Base-by-base conservation (phyloP, 106 monocot species). In the Dioscorea zingiberensis region DNA sequence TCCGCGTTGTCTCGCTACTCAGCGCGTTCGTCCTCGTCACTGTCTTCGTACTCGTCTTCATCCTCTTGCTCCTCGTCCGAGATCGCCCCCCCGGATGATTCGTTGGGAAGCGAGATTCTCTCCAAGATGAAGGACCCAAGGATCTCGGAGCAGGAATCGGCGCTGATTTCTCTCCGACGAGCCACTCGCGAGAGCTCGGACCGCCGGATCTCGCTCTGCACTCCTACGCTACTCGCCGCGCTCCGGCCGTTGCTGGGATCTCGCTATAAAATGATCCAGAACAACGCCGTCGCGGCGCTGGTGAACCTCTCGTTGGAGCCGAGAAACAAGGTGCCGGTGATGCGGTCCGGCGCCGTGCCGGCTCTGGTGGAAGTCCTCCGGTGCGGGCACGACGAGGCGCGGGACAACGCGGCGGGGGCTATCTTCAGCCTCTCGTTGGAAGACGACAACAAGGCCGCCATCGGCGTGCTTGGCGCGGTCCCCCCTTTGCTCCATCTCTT, bases 251-350 rank as follows among this genome's bases (percentile, higher is more conserved):
- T 73, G 51, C 74, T 90, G 27, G 65, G 73, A 25, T 80, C 90
- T 17, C 62, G 44, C 30, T 27, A 62, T 62, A 23, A 70, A 44
- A 45, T 53, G 1, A 53, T 84, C 44, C 78, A 80, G 47, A 54
- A 65, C 61, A 67, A 76, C 74, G 81, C 90, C 58, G 66, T 73
- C 21, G 94, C 94, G 2, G 64, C 77, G 22, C 15, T 90, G 48
- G 79, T 90, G 19, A 94, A 94, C 77, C 77, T 94, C 28, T 94
- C 94, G 29, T 74, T 94, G 18, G 81, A 87, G 45, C 54, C 61
- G 13, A 29, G 55, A 28, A 94, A 90, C 79, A 86, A 87, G 60
- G 76, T 75, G 30, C 66, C 58, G 54, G 77, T 94, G 57, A 79
- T 94, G 12, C 80, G 86, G 11, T 81, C 81, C 27, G 88, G 89